Base-by-base conservation (phyloP, 805 yeast genomes). In the Helenozyma baotianmanensis region DNA sequence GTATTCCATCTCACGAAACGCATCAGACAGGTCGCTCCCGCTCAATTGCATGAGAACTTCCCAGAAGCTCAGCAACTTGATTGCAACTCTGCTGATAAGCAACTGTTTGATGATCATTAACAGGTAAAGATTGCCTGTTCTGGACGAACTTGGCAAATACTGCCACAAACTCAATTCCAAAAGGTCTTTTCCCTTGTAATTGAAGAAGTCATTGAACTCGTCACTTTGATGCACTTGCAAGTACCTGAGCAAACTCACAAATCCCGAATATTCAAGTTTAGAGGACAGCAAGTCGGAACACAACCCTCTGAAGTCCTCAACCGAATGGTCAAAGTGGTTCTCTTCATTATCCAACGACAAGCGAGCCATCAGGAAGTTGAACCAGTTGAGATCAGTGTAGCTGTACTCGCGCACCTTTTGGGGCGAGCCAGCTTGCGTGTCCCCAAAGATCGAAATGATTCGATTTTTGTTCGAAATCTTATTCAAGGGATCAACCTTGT, bases 401-500 rank as follows among this genome's bases (percentile, higher is more conserved):
- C 56, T 55, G 36, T 66, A 60, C 3, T 55, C 56, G 13, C 42
- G 42, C 2, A 48, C 51, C 29, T 60, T 58, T 25, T 57, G 60
- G 0, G 72, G 63, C 8, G 72, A 67, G 3, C 62, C 59, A 4
- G 57, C 45, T 18, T 31, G 31, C 10, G 45, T 38, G 40, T 68
- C 74, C 29, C 66, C 66, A 32, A 50, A 68, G n/a, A 68, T 68
- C 9, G 51, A 33, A 14, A 68, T 65, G 4, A 64, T 60, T 31
- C 58, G 58, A 28, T 52, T 58, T 27, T 48, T 52, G 26, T 47
- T 56, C 2, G 70, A 54, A 10, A 64, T 48, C 4, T 55, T 48
- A 28, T 46, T 54, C 17, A 69, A 51, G 2, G 75, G 75, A 40
- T 69, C 74, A 0, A 65, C 51, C 35, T 53, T 66, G 23, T 62